Conservation (phyloP, 106 monocot species). For the Dactylorhiza incarnata region DNA sequence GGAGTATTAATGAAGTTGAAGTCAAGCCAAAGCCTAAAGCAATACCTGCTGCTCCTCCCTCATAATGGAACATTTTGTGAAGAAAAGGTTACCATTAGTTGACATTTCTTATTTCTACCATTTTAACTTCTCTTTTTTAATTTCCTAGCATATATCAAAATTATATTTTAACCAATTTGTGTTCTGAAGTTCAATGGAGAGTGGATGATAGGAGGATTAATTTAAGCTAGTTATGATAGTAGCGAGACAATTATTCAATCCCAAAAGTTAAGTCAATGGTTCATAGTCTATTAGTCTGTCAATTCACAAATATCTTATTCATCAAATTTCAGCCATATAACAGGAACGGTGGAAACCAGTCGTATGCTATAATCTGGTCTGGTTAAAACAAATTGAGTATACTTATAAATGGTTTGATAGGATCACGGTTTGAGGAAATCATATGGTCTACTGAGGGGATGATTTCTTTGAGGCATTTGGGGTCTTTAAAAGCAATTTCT, state of each 20-base stretch:
- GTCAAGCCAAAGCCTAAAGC: slow-evolving; percentile 96
- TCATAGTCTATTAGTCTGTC: too few relatives aligned
- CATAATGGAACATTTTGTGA: slow-evolving; percentile 4
- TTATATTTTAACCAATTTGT: background rate
- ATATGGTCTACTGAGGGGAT: too few relatives aligned
- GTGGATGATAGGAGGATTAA: background rate
- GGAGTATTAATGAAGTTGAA: slow-evolving; percentile 79
- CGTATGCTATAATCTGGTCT: too few relatives aligned
- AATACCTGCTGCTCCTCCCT: slow-evolving; percentile 47
- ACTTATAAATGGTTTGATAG: too few relatives aligned
- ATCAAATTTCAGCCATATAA: too few relatives aligned
- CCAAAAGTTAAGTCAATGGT: too few relatives aligned
- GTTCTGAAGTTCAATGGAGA: background rate
- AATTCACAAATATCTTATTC: too few relatives aligned
- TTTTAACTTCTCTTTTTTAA: background rate
- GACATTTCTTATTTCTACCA: background rate
- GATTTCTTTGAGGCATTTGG: too few relatives aligned
- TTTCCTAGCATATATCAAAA: background rate
- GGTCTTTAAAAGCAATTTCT: too few relatives aligned
- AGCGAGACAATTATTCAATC: background rate
- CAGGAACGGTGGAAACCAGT: too few relatives aligned
- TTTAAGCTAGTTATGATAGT: background rate
- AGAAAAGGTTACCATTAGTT: background rate
- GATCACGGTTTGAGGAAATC: too few relatives aligned
- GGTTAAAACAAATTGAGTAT: too few relatives aligned